A percentile compares a stretch with the other conserved stretches of the same genome.
Evolutionary conservation across 805 yeast genomes (phyloP).

Genomic region (Myxozyma nipponensis): DNA sequence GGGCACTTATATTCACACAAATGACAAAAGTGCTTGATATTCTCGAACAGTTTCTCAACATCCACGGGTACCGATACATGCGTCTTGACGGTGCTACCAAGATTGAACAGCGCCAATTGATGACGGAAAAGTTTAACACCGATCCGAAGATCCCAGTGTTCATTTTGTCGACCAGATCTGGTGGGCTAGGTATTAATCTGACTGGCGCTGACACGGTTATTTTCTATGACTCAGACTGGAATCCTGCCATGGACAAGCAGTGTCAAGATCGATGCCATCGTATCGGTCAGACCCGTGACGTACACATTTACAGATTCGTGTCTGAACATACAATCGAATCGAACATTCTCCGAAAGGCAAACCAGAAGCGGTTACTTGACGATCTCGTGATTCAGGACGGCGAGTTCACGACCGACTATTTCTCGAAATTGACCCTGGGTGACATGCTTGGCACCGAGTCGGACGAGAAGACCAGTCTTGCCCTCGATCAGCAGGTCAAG

Average conservation of each 20-base stretch:
- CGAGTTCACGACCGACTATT: slow-evolving; percentile 95
- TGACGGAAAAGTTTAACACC: slow-evolving; percentile 88
- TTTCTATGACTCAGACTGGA: slow-evolving; percentile 98
- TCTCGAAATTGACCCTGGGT: slow-evolving; percentile 77
- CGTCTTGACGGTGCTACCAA: slow-evolving; percentile 96
- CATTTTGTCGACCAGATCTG: slow-evolving; percentile 91
- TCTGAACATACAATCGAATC: slow-evolving; percentile 95
- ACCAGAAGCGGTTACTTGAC: slow-evolving; percentile 74
- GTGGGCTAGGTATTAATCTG: slow-evolving; percentile 94
- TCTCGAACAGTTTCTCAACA: slow-evolving; percentile 85
- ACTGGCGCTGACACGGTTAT: slow-evolving; percentile 99
- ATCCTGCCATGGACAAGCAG: slow-evolving; percentile 99
- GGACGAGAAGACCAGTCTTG: slow-evolving; percentile 23
- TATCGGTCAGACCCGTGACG: slow-evolving; percentile 97
- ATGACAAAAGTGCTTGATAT: slow-evolving; percentile 96
- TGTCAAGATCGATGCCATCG: slow-evolving; percentile 99
- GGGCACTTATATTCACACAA: slow-evolving; percentile 94
- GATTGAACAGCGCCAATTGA: slow-evolving; percentile 90
- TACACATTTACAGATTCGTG: slow-evolving; percentile 92
- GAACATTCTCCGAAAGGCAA: slow-evolving; percentile 79
- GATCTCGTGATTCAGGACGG: slow-evolving; percentile 89
- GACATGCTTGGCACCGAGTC: slow-evolving; percentile 62
- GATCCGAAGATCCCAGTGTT: slow-evolving; percentile 86
- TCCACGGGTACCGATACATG: slow-evolving; percentile 91
- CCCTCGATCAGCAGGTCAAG: slow-evolving; percentile 26